These are phyloP conservation scores for Raphidocelis subcapitata DNA, from an alignment of 139 green algal species.

Conservation along the genomic window DNA sequence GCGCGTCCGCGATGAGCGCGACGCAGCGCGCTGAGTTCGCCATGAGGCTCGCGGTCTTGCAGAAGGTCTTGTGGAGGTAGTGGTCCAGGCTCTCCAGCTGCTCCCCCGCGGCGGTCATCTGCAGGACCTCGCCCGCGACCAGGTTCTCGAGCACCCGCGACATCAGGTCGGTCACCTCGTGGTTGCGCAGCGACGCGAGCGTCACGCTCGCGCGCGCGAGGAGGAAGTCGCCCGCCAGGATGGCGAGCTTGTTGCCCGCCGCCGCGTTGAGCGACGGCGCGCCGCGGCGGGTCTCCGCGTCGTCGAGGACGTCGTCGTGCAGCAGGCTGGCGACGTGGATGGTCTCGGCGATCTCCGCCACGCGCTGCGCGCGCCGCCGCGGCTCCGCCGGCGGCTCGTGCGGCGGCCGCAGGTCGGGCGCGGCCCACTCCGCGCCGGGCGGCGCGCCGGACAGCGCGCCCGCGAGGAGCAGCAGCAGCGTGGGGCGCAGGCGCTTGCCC, in stretches of 20 bases:
- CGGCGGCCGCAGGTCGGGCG: conserved; percentile 59
- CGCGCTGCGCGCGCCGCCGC: conserved; percentile 85
- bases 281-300: conserved; percentile 81
- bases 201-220: conserved; percentile 91
- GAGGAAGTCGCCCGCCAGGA: conserved; percentile 98
- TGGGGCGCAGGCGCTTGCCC: conserved; percentile 91
- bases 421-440: conserved; percentile 19
- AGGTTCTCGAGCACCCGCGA: conserved; percentile 92
- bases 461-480: conserved; percentile 86
- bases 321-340: conserved; percentile 94
- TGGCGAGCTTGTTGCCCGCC: conserved; percentile 82
- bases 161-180: conserved; percentile 88
- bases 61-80: conserved; percentile 93
- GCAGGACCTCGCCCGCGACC: conserved; percentile 96
- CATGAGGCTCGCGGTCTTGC: conserved; percentile 96
- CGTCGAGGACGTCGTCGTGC: conserved; percentile 98
- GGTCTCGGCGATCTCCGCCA: conserved; percentile 97
- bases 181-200: conserved; percentile 86
- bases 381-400: conserved; percentile 53
- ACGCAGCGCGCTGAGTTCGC: conserved; percentile 84
- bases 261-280: conserved; percentile 78
- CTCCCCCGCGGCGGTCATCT: conserved; percentile 84
- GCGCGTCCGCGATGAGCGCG: conserved; percentile 69
- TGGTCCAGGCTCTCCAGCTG: conserved; percentile 75
- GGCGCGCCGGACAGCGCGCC: conserved; percentile 57